Conservation (phyloP, 306 rosid species). For the Acacia confusa region DNA sequence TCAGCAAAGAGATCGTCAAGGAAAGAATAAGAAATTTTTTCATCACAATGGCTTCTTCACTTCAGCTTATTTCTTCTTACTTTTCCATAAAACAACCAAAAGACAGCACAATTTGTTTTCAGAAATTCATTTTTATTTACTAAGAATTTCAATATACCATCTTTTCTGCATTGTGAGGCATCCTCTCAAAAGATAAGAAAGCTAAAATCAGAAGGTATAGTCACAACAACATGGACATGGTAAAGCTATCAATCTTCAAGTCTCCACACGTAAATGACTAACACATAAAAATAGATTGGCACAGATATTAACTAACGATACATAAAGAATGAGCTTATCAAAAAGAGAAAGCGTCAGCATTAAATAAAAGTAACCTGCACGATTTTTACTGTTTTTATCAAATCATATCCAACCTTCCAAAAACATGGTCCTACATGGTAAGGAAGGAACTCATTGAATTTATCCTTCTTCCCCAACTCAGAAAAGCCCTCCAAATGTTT, state of each 20-base stretch:
- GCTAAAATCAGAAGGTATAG: background rate
- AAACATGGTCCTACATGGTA: too few species aligned
- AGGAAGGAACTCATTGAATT: too few species aligned
- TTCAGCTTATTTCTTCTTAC: background rate
- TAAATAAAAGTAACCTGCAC: too few species aligned
- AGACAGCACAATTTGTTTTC: background rate
- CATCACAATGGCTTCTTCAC: background rate
- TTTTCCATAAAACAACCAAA: background rate
- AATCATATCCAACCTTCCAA: too few species aligned
- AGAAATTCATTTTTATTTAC: too few species aligned
- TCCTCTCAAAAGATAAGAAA: background rate
- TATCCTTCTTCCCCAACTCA: too few species aligned
- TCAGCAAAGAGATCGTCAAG: background rate
- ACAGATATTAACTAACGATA: too few species aligned
- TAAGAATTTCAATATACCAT: background rate
- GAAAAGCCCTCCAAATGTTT: too few species aligned
- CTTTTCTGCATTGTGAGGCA: background rate
- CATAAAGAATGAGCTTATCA: too few species aligned
- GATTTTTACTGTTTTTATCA: too few species aligned
- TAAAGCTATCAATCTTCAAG: background rate
- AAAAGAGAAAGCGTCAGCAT: too few species aligned
- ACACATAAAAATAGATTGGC: background rate
- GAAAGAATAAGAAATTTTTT: background rate
- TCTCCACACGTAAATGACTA: background rate
- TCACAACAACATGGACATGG: background rate